Evolutionary conservation across 2,329 filamentous ascomycete species (phyloP).

Genomic region (Cytospora leucostoma): DNA sequence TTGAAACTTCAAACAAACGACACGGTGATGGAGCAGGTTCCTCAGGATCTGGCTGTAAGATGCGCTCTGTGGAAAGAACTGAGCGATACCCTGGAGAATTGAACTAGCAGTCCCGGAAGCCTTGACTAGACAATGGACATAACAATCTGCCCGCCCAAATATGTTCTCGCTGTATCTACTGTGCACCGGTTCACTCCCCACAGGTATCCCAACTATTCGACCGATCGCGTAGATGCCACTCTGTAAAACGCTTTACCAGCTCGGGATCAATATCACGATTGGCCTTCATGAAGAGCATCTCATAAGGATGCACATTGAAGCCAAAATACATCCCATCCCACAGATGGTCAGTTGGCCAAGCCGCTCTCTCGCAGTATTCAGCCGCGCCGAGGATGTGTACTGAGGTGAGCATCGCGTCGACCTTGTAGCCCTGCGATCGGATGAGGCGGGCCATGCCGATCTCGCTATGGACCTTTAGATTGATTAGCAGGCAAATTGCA

Average conservation of each 20-base stretch:
- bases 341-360: conserved; percentile 6
- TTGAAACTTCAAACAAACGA: conserved; percentile 44
- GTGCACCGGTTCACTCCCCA: neutral
- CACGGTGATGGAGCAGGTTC: conserved; percentile 44
- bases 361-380: neutral
- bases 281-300: conserved; percentile 22
- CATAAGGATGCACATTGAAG: conserved; percentile 23
- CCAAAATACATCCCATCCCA: conserved; percentile 17
- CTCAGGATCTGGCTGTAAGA: conserved; percentile 37
- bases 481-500: conserved; percentile 7
- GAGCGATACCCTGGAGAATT: conserved; percentile 38
- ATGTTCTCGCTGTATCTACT: neutral
- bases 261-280: conserved; percentile 28
- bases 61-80: conserved; percentile 46
- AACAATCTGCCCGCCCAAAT: no score
- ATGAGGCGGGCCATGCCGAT: conserved; percentile 33
- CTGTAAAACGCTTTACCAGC: conserved; percentile 34
- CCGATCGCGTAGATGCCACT: conserved; percentile 33
- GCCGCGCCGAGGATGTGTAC: neutral
- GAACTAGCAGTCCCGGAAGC: neutral
- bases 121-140: no score
- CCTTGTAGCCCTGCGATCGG: conserved; percentile 33
- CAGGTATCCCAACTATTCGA: neutral
- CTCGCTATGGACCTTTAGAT: conserved; percentile 32
- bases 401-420: conserved; percentile 34